phyloP scores from a whole-genome alignment of 2,329 filamentous ascomycete genomes.

The Aaosphaeria arxii region DNA sequence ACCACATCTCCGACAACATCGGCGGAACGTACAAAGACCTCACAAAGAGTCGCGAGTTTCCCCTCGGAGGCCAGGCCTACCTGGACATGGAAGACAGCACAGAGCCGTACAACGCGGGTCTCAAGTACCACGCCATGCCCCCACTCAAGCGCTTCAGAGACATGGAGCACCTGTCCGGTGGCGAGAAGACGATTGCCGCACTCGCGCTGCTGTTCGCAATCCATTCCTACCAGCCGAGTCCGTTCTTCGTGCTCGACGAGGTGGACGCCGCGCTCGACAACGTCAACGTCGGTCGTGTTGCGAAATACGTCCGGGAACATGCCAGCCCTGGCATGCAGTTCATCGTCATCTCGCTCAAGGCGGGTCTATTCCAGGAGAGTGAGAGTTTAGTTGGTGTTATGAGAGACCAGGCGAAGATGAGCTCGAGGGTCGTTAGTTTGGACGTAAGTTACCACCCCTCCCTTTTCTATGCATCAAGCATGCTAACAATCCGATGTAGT shows the following conservation, averaged over 20 bases:
- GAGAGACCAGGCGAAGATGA: constrained; percentile 90
- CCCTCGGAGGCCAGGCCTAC: constrained; percentile 83
- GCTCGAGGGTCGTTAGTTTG: constrained; percentile 83
- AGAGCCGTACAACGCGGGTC: constrained; percentile 89
- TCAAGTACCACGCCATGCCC: constrained; percentile 99
- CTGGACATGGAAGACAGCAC: constrained; percentile 96
- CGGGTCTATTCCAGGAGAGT: constrained; percentile 91
- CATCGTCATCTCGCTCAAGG: constrained; percentile 95
- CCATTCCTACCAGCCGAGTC: constrained; percentile 90
- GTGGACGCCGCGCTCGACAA: constrained; percentile 98
- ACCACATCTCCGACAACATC: constrained; percentile 93
- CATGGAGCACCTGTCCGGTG: constrained; percentile 96
- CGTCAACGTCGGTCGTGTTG: constrained; percentile 92
- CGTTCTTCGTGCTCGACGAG: constrained; percentile 97
- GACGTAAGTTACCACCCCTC: constrained; percentile 67
- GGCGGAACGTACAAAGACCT: constrained; percentile 92
- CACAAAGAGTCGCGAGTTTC: constrained; percentile 85
- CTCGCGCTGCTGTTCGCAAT: constrained; percentile 95
- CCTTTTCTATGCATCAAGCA: background rate
- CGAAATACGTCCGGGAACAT: constrained; percentile 93
- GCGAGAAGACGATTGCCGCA: constrained; percentile 98
- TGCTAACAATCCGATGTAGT: constrained; percentile 2
- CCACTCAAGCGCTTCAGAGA: constrained; percentile 97
- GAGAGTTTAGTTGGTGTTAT: constrained; percentile 96
- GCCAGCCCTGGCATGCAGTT: constrained; percentile 98